Base-by-base conservation (phyloP, 2,329 filamentous ascomycete genomes). In the Zalaria sp. region DNA sequence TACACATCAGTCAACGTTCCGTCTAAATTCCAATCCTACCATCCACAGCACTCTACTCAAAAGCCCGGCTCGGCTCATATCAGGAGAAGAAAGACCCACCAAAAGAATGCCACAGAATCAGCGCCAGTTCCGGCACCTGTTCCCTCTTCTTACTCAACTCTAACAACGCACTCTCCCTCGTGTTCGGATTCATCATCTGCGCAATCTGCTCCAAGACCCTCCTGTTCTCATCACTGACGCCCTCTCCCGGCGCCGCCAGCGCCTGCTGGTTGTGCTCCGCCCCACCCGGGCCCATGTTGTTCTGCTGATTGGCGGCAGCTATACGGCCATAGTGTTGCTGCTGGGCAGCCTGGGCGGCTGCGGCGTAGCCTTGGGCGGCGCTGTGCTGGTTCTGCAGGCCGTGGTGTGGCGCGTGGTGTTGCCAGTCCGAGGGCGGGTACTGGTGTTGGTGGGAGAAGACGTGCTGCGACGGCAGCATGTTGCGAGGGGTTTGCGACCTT, bases 81-180 rank as follows among this genome's bases (percentile, higher is more conserved):
- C 18, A 34, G 18, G 18, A 18, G 18, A 18, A 18, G 18, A 18
- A 18, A 10, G 41, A 63, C 77, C 49, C 75, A 93, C 89, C 91
- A 57, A 95, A 96, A 3, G 89, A 96, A 63, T 98, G 91, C 91
- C 91, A 98, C 47, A 98, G 71, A 47, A 98, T 94, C 54, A 98
- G 69, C 37, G 91, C 91, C 45, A 98, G 71, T 67, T 98, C 91
- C 0, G 91, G 89, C 10, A 98, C 91, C 64, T 96, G 91, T 65
- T 98, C 91, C 43, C 91, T 73, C 74, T 98, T 98, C 72, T 98
- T 98, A 67, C 89, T 96, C 40, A 98, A 73, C 63, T 98, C 91
- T 56, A 98, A 73, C 42, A 98, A 72, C 39, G 91, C 91, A 4
- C 85, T 81, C 67, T 96, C 91, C 48, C 91, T 77, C 27, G 87